Evolutionary conservation across 2,329 filamentous ascomycete genomes (phyloP).

Genomic region (Venturia nashicola): DNA sequence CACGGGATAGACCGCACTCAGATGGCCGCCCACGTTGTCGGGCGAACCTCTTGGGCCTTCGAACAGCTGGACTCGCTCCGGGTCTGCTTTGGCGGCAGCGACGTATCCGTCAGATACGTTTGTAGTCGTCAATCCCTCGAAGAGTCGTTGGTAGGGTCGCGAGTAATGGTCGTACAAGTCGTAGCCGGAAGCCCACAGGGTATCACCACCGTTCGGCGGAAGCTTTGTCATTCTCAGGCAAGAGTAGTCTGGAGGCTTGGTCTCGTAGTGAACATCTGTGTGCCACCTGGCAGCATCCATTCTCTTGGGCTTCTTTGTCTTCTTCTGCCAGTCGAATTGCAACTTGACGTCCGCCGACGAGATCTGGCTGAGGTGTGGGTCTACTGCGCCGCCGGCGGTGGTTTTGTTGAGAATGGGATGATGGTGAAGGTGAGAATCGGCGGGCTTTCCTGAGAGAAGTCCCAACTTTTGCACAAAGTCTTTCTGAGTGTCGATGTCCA

Average conservation of each 20-base stretch:
- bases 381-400: no score
- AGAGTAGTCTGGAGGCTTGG: conserved; percentile 50
- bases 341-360: no score
- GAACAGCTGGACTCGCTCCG: conserved; percentile 32
- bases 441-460: conserved; percentile 45
- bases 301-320: no score
- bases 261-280: conserved; percentile 54
- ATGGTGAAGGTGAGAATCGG: conserved; percentile 46
- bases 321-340: no score
- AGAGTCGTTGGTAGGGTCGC: conserved; percentile 35
- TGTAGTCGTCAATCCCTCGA: conserved; percentile 33
- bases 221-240: conserved; percentile 45
- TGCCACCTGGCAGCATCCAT: no score
- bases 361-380: no score
- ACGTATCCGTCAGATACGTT: conserved; percentile 33
- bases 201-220: conserved; percentile 37
- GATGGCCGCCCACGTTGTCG: conserved; percentile 39
- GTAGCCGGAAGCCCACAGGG: conserved; percentile 24
- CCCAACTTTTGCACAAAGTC: conserved; percentile 49
- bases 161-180: conserved; percentile 39
- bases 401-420: conserved; percentile 48
- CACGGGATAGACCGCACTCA: conserved; percentile 42
- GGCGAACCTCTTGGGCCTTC: conserved; percentile 38
- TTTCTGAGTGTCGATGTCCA: conserved; percentile 54
- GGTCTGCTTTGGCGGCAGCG: conserved; percentile 27